phyloP scores from a whole-genome alignment of 768 basidiomycete genomes.

The Lactifluus hygrophoroides region DNA sequence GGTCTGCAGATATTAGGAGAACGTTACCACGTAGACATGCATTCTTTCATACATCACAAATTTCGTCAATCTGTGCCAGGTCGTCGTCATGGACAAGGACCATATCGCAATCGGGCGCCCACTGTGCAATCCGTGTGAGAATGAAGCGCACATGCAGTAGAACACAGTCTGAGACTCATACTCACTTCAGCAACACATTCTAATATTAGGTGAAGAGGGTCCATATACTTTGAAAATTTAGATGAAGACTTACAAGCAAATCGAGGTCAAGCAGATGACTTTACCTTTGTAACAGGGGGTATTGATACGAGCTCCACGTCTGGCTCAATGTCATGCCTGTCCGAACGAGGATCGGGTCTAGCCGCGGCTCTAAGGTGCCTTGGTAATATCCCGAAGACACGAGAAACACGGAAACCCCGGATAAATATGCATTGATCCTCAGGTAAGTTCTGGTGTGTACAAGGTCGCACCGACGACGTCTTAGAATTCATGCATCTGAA shows the following conservation, averaged over 20 bases:
- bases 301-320: too few species aligned
- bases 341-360: not conserved
- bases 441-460: too few species aligned
- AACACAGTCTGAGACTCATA: not conserved
- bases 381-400: not conserved
- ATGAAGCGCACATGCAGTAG: not conserved
- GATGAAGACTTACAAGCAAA: too few species aligned
- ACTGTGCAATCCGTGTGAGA: not conserved
- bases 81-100: constrained; percentile 1
- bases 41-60: too few species aligned
- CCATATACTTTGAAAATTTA: too few species aligned
- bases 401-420: not conserved
- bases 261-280: too few species aligned
- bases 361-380: not conserved
- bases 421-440: too few species aligned
- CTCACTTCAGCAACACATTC: not conserved
- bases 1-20: not conserved
- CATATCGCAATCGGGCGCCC: not conserved
- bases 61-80: not conserved
- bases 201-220: too few species aligned
- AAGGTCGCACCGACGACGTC: not conserved
- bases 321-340: not conserved
- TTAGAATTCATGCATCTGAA: not conserved
- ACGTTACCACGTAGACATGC: too few species aligned
- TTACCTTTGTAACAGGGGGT: too few species aligned